phyloP scores from a whole-genome alignment of 2,329 filamentous ascomycete species.

The Alternaria rosae region DNA sequence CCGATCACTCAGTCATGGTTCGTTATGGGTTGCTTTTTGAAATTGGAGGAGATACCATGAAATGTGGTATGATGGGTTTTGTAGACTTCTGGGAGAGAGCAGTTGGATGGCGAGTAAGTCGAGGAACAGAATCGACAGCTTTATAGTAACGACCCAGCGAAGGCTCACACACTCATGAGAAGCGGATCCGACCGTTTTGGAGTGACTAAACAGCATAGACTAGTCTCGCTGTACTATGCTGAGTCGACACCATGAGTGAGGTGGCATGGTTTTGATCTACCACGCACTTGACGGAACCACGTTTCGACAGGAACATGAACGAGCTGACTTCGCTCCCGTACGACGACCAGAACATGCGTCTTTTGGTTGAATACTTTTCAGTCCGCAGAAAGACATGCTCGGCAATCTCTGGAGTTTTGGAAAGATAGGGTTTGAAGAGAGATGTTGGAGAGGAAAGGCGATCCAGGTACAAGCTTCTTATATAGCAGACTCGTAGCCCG shows the following conservation, averaged over 20 bases:
- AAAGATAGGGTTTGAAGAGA: too few species aligned
- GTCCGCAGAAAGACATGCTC: accelerated
- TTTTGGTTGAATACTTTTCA: neutral
- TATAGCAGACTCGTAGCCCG: too few species aligned
- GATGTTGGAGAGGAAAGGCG: too few species aligned
- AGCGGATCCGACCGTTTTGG: neutral
- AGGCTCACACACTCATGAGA: neutral
- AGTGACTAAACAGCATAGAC: neutral
- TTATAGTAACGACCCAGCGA: neutral
- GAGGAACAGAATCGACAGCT: neutral
- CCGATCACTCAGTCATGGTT: neutral
- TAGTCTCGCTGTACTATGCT: neutral
- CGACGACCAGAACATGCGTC: neutral
- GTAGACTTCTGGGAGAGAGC: neutral
- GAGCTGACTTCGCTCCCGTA: accelerated
- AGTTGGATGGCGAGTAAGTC: neutral
- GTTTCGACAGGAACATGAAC: neutral
- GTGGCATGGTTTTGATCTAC: neutral
- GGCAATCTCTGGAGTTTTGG: too few species aligned
- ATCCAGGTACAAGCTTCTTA: too few species aligned
- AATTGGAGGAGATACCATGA: neutral
- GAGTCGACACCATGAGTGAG: neutral
- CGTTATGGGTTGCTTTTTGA: too few species aligned
- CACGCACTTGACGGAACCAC: accelerated
- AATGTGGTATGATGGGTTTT: too few species aligned